Percentiles rank a stretch among this genome's conserved stretches.
Evolutionary conservation across 495 filamentous ascomycete genomes (phyloP).

Genomic region (Bryoglossum gracile): DNA sequence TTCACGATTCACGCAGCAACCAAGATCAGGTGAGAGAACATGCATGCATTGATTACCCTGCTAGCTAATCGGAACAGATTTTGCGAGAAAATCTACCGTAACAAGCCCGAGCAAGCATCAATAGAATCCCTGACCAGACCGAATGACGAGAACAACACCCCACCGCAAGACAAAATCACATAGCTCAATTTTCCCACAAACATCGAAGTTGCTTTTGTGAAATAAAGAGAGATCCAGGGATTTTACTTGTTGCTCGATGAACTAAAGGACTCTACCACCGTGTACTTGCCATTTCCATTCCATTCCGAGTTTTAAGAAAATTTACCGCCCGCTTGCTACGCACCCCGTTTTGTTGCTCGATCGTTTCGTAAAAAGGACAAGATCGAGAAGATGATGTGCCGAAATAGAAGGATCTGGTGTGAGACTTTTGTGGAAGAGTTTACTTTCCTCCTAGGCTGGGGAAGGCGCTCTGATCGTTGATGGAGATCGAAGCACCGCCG

Average conservation of each 20-base stretch:
- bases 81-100: neutral
- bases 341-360: constrained; percentile 6
- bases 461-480: constrained; percentile 62
- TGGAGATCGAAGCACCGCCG: constrained; percentile 42
- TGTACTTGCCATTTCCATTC: neutral
- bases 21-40: too few species aligned
- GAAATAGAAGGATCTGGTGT: constrained; percentile 4
- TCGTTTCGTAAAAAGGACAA: constrained; percentile 6
- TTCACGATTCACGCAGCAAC: too few species aligned
- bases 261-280: neutral
- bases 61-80: neutral
- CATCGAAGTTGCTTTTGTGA: neutral
- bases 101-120: neutral
- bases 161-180: too few species aligned
- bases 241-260: neutral
- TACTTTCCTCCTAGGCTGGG: constrained; percentile 62
- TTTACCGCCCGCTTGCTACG: neutral
- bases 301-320: neutral
- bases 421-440: constrained; percentile 9
- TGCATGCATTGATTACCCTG: neutral
- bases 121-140: neutral
- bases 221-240: too few species aligned
- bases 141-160: neutral
- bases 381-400: constrained; percentile 2
- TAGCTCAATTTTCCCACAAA: too few species aligned